Base-by-base conservation (phyloP, 331 rosid genomes). In the Rhamnella rubrinervis region DNA sequence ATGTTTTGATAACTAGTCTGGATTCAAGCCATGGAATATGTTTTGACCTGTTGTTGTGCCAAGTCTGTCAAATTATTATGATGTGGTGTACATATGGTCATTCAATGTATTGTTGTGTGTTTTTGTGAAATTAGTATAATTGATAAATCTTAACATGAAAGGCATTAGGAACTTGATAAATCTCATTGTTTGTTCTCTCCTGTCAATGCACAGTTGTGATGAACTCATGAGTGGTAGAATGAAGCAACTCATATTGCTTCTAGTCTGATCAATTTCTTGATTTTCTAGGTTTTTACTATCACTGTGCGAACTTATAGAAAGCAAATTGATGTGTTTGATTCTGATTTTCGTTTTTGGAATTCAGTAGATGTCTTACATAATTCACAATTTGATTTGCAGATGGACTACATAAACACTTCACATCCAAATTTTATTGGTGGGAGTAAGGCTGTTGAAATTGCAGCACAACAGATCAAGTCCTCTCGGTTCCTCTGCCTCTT, bases 371-470 rank as follows among this genome's bases (percentile, higher is more conserved):
- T 56, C 49, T 61, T 26, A 46, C 59, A 47, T n/a, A 28, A 3
- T 55, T 59, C 5, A 40, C 25, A 59, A 46, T 5, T 69, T 41
- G 19, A 66, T 72, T 77, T 84, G 83, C 83, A 95, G 99, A 87
- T 91, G 96, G 96, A 87, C 82, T 95, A 91, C 89, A 87, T 95
- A 74, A 95, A 95, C 74, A 91, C 99, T 71, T 91, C 97, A 66
- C 99, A 95, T 71, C 96, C 93, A 80, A 95, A 91, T 82, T 95
- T 95, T 86, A 68, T 95, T 82, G 99, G 99, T 62, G 97, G 99
- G 81, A 89, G 96, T 68, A 91, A 85, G 81, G 97, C 99, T 17
- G 75, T 87, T 57, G 97, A 91, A 81, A 50, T 60, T 70, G 96
- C 97, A 59, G 46, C 79, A 77, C 92, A 83, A 69, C 97, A 87